Base-by-base conservation (phyloP, 108 stramenopile species). In the Cyclotella choctawhatcheeana region DNA sequence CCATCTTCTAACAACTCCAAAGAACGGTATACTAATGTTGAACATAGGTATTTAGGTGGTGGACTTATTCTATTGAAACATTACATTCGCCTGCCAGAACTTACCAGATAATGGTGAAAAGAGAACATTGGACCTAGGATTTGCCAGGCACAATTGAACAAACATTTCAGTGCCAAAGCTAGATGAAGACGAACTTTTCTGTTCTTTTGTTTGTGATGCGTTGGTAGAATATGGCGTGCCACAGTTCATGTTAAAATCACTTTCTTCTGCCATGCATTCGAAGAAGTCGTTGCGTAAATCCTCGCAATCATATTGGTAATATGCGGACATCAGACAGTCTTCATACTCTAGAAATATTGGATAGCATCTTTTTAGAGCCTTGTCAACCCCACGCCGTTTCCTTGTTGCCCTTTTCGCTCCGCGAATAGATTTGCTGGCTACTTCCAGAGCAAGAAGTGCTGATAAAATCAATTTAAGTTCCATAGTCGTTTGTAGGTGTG, bases 21-120 rank as follows among this genome's bases (percentile, higher is more conserved):
- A 7, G 75, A 67, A 40, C 47, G 55, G 21, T 50, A 58, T 18
- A 76, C 67, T 22, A 56, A 56, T 0, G 1, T 10, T 14, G 29
- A 31, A 30, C 5, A 14, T 1, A 31, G 31, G 14, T 7, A 48
- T 48, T 48, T n/a, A 48, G n/a, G 18, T n/a, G 8, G 8, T 8
- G 47, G 22, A 21, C n/a, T n/a, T n/a, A n/a, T n/a, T n/a, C n/a
- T n/a, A n/a, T n/a, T n/a, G n/a, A n/a, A n/a, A n/a, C n/a, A n/a
- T n/a, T n/a, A 40, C 12, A 12, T 40, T 40, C 8, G 37, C 37
- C 6, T 40, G 37, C 37, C 37, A 31, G 0, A 31, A 31, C 55
- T 27, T 56, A 56, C 55, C 55, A 31, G 67, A 62, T 48, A 76
- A 20, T 5, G 75, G 75, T 4, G 75, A 76, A 37, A 76, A 22